Base-by-base conservation (phyloP, 176 grass and related monocot genomes). In the Ananas comosus region DNA sequence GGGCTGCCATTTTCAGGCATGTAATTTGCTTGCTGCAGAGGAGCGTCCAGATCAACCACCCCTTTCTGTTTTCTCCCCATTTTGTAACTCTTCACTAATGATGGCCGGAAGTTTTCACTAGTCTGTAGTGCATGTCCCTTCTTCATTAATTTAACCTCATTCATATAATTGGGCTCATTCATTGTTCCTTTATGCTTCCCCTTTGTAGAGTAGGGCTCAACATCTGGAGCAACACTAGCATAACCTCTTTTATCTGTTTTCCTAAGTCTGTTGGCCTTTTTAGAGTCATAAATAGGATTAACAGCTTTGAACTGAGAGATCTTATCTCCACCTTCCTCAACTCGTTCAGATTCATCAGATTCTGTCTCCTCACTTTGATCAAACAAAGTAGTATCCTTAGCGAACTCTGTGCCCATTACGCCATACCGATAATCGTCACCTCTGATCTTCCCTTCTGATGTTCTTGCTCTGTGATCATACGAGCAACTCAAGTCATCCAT, bases 321-420 rank as follows among this genome's bases (percentile, higher is more conserved):
- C 47, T 83, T 53, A 48, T 73, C 70, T 64, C 68, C 51, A 70
- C 79, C 50, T 64, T 82, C 86, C 59, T 76, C 82, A 33, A 83
- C 64, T 63, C 81, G 84, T 42, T 90, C 86, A 9, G 89, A 97
- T 66, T 89, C 90, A 81, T 97, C 89, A 65, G 89, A 99, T 80
- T 99, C 90, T 23, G 84, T 92, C 61, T 90, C 88, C 59, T 90
- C 86, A 68, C 73, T 92, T 66, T 83, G 89, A 74, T 75, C 74
- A 67, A 76, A 77, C 19, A 67, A 50, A 68, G 76, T 77, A 78
- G 50, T 75, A 66, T 74, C 74, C 64, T 67, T 85, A 17, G 83
- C 70, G 74, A 67, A 79, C 59, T 82, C 82, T 71, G 83, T 73
- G 64, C 64, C 67, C 53, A 61, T 88, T 47, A 59, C 66, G 23